phyloP scores from a whole-genome alignment of 1,284 basidiomycete genomes.

The Ceratorhiza oryzae-sativae region DNA sequence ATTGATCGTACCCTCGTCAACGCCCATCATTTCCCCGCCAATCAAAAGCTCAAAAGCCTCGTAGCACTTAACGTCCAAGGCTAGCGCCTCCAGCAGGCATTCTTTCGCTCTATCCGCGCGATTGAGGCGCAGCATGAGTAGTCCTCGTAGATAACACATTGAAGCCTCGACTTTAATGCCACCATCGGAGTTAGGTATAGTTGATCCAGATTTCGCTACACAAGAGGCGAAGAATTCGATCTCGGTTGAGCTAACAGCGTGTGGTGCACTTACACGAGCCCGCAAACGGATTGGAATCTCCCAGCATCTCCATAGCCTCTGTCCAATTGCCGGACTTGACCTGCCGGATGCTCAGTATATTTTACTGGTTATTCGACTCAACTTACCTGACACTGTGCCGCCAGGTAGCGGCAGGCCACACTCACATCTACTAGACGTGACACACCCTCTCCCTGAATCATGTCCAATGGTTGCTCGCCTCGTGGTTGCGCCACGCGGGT shows the following conservation, averaged over 20 bases:
- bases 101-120: slow-evolving; percentile 88
- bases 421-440: slow-evolving; percentile 86
- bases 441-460: slow-evolving; percentile 38
- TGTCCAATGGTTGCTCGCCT: slow-evolving; percentile 57
- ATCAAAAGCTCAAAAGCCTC: slow-evolving; percentile 93
- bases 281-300: slow-evolving; percentile 87
- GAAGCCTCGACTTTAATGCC: slow-evolving; percentile 95
- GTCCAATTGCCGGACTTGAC: slow-evolving; percentile 91
- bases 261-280: slow-evolving; percentile 60
- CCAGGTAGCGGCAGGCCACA: slow-evolving; percentile 90
- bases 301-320: slow-evolving; percentile 92
- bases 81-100: slow-evolving; percentile 93
- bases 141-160: slow-evolving; percentile 91
- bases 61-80: slow-evolving; percentile 96
- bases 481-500: slow-evolving; percentile 66
- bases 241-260: background rate
- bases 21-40: slow-evolving; percentile 91
- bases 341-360: slow-evolving; percentile 47
- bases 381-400: slow-evolving; percentile 86
- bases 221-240: background rate
- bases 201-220: slow-evolving; percentile 65
- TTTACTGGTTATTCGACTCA: background rate
- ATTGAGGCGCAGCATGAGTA: slow-evolving; percentile 93
- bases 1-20: slow-evolving; percentile 75
- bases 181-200: slow-evolving; percentile 78